Conservation (phyloP, 768 basidiomycete genomes). For the Chlorophyllum brunneum region DNA sequence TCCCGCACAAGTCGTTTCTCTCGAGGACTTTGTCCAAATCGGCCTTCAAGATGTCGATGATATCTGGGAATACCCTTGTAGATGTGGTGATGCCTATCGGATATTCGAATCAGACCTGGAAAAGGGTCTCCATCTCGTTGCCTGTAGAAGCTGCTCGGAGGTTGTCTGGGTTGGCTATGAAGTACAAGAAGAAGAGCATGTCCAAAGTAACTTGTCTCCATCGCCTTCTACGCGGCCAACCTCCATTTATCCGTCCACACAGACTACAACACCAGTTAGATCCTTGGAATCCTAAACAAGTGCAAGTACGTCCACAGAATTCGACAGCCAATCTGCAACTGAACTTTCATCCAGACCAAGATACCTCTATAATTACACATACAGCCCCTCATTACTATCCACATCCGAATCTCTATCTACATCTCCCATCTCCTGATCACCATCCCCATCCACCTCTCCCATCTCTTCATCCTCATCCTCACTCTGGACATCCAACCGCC, state of each 20-base stretch:
- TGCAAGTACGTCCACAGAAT: no score
- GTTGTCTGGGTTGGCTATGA: slow-evolving; percentile 86
- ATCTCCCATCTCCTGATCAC: slow-evolving; percentile 3
- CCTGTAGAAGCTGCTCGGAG: slow-evolving; percentile 76
- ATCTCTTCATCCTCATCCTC: slow-evolving; percentile 7
- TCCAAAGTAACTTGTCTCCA: neutral
- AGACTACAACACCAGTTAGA: no score
- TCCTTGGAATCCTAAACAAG: no score
- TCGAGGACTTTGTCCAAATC: slow-evolving; percentile 55
- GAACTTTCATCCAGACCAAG: neutral
- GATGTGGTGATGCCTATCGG: slow-evolving; percentile 68
- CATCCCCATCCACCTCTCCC: slow-evolving; percentile 8
- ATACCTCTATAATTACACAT: slow-evolving; percentile 1
- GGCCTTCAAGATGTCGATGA: slow-evolving; percentile 24
- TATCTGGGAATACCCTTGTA: slow-evolving; percentile 59
- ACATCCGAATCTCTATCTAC: slow-evolving; percentile 1
- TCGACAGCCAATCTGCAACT: no score
- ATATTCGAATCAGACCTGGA: slow-evolving; percentile 63
- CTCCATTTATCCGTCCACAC: no score
- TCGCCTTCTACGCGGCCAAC: no score
- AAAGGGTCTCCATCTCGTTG: slow-evolving; percentile 64
- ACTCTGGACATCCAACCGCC: slow-evolving; percentile 3
- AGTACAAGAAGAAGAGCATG: slow-evolving; percentile 25
- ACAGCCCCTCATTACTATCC: slow-evolving; percentile 11
- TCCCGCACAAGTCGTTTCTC: slow-evolving; percentile 74